Evolutionary conservation across 345 rosid species (phyloP).

Genomic region (Geranium rotundifolium): DNA sequence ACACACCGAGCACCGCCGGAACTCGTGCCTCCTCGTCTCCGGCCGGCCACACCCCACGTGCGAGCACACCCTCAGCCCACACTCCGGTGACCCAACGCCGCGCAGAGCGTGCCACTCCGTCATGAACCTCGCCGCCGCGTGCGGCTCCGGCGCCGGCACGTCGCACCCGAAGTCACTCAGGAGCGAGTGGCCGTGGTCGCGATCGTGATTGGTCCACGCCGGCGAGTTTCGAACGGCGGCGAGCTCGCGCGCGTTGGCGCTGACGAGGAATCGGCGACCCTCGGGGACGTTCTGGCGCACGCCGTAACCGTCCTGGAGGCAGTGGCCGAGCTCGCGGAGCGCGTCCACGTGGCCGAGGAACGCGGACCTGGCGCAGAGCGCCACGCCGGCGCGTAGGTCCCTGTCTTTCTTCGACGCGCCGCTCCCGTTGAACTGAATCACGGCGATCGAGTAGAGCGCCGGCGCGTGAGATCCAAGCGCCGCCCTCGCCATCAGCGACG

Average conservation of each 20-base stretch:
- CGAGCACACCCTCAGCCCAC: conserved; percentile 68
- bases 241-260: conserved; percentile 1
- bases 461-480: conserved; percentile 83
- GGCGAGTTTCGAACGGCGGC: neutral
- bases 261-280: neutral
- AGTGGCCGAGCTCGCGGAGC: neutral
- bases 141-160: rapidly evolving
- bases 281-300: neutral
- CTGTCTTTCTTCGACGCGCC: conserved; percentile 93
- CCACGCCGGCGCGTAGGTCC: conserved; percentile 86
- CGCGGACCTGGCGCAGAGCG: conserved; percentile 84
- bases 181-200: too few relatives aligned
- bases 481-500: conserved; percentile 89
- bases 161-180: neutral
- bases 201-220: too few relatives aligned
- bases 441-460: conserved; percentile 72
- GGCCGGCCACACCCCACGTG: conserved; percentile 82
- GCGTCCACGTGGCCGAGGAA: neutral
- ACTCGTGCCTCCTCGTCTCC: conserved; percentile 87
- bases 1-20: conserved; percentile 85
- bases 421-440: conserved; percentile 95
- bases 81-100: conserved; percentile 23
- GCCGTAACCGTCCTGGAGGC: conserved; percentile 4
- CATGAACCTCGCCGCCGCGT: conserved; percentile 28
- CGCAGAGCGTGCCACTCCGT: conserved; percentile 55